A percentile compares a stretch with the other conserved stretches of the same genome.
Conservation (phyloP, 805 yeast species). For the Hanseniaspora clermontiae region DNA sequence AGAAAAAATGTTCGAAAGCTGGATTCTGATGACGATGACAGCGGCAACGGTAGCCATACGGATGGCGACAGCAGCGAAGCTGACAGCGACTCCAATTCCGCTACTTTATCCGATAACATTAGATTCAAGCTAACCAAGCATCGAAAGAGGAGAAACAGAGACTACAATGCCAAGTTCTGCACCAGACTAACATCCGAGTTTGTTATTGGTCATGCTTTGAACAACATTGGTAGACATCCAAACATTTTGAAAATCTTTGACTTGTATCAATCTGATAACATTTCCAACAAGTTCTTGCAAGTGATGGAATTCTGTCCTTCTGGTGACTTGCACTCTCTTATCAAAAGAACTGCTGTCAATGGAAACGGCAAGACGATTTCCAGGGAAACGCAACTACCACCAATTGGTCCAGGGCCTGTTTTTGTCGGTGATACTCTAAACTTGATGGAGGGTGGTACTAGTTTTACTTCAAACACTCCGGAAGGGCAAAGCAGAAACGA, state of each 20-base stretch:
- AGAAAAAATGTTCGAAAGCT: not conserved
- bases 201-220: slow-evolving; percentile 69
- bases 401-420: slow-evolving; percentile 11
- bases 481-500: not conserved
- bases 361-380: slow-evolving; percentile 12
- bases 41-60: not conserved
- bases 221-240: slow-evolving; percentile 36
- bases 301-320: slow-evolving; percentile 91
- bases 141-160: slow-evolving; percentile 56
- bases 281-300: slow-evolving; percentile 56
- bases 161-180: slow-evolving; percentile 80
- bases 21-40: not conserved
- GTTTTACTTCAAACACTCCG: not conserved
- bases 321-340: slow-evolving; percentile 52
- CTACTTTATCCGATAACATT: slow-evolving; percentile 2
- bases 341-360: slow-evolving; percentile 34
- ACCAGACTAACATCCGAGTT: slow-evolving; percentile 82
- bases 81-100: not conserved
- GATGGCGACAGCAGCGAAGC: not conserved
- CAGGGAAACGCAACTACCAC: slow-evolving; percentile 4
- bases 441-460: slow-evolving; percentile 13
- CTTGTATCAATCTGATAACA: slow-evolving; percentile 51
- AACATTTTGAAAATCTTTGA: slow-evolving; percentile 73
- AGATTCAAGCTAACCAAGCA: not conserved
- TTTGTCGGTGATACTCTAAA: slow-evolving; percentile 10